Evolutionary conservation across 78 protist species (phyloP).

Genomic region (Polysphondylium violaceum): DNA sequence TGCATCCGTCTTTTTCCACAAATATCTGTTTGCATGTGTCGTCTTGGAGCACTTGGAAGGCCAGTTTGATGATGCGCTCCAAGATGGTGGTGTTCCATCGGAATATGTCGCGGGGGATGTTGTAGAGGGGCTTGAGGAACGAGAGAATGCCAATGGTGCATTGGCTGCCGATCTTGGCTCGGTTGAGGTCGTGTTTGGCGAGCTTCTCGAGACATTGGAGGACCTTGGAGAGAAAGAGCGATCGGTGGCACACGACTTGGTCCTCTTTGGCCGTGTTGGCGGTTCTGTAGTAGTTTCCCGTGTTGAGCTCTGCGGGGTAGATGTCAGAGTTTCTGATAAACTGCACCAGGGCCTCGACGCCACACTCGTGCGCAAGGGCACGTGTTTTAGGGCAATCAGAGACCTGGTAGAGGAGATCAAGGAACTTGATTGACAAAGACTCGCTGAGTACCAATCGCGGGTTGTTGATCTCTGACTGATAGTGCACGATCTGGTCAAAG

Average conservation of each 20-base stretch:
- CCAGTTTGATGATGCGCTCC: conserved; percentile 35
- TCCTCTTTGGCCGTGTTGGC: conserved; percentile 16
- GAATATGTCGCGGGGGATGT: conserved; percentile 40
- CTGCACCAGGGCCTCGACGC: conserved; percentile 22
- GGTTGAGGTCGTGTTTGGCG: conserved; percentile 40
- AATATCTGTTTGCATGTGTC: conserved; percentile 49
- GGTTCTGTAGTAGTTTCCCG: conserved; percentile 22
- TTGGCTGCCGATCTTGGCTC: conserved; percentile 16
- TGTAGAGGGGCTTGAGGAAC: conserved; percentile 19
- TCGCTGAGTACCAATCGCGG: too few species aligned
- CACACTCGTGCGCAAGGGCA: conserved; percentile 66
- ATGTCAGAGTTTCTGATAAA: conserved; percentile 14
- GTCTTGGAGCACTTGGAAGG: conserved; percentile 28
- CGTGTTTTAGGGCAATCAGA: conserved; percentile 77
- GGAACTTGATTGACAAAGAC: conserved; percentile 38
- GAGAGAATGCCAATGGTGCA: background rate
- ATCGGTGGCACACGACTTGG: background rate
- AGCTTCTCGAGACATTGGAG: conserved; percentile 55
- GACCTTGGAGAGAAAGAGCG: conserved; percentile 18
- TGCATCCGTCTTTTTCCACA: conserved; percentile 59
- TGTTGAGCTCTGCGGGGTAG: conserved; percentile 34
- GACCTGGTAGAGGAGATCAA: conserved; percentile 59
- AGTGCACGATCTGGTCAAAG: conserved; percentile 6
- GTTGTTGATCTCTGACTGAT: background rate
- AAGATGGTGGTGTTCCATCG: conserved; percentile 51